These are phyloP conservation scores for Fusarium praegraminearum DNA, from an alignment of 2,329 filamentous ascomycete genomes.

Conservation along the genomic window DNA sequence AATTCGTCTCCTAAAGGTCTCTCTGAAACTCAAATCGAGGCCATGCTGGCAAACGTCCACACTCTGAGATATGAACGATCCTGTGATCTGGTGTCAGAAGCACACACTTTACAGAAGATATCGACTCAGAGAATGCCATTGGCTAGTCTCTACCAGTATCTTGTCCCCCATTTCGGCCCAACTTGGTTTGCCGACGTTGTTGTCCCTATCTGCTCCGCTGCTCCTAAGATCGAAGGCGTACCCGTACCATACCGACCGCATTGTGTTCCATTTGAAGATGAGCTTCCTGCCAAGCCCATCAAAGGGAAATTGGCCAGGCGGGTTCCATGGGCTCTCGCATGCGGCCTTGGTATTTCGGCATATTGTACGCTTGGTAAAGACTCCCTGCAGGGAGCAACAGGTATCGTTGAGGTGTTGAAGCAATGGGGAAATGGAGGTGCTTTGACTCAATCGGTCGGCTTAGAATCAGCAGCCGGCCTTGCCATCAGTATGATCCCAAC, in stretches of 20 bases:
- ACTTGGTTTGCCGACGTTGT: not conserved
- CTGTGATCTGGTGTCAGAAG: not conserved
- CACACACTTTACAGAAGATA: not conserved
- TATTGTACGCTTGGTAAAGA: not conserved
- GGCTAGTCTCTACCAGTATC: not conserved
- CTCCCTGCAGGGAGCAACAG: rapidly evolving
- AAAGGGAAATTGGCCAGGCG: rapidly evolving
- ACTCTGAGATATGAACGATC: not conserved
- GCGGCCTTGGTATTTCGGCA: not conserved
- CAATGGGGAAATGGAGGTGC: not conserved
- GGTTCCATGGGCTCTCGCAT: rapidly evolving
- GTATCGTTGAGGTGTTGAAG: not conserved
- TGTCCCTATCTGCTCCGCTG: not conserved
- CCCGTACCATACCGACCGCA: not conserved
- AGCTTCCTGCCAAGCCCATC: rapidly evolving
- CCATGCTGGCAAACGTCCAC: not conserved
- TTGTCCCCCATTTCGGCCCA: not conserved
- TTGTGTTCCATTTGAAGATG: not conserved
- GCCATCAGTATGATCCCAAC: not conserved
- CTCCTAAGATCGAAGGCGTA: not conserved
- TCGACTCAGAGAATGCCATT: not conserved
- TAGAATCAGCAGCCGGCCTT: not conserved
- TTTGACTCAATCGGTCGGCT: rapidly evolving
- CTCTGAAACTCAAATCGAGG: not conserved
- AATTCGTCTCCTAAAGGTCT: not conserved